A percentile compares a stretch with the other conserved stretches of the same genome.
Evolutionary conservation across 352 stramenopile genomes (phyloP).

Genomic region (Pythium phragmitis): DNA sequence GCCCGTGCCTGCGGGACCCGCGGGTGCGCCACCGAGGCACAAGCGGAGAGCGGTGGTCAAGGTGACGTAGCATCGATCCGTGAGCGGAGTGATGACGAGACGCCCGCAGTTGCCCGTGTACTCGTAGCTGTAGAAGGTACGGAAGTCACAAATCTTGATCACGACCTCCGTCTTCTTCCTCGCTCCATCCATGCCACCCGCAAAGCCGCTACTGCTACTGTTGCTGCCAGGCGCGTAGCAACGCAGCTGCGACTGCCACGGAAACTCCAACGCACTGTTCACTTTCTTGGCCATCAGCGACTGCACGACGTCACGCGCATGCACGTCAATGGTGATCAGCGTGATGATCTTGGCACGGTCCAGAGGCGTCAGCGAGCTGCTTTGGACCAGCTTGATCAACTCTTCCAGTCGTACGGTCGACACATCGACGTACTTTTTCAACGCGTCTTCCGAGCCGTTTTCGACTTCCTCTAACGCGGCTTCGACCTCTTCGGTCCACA

Average conservation of each 20-base stretch:
- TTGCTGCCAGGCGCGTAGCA: slow-evolving; percentile 81
- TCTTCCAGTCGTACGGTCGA: slow-evolving; percentile 90
- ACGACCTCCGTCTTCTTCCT: slow-evolving; percentile 65
- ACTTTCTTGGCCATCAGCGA: slow-evolving; percentile 92
- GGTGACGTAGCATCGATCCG: slow-evolving; percentile 84
- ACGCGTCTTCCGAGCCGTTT: slow-evolving; percentile 92
- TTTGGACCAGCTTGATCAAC: slow-evolving; percentile 93
- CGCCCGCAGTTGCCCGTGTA: slow-evolving; percentile 94
- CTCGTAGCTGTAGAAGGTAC: slow-evolving; percentile 94
- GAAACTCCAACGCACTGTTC: slow-evolving; percentile 89
- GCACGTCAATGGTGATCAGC: slow-evolving; percentile 97
- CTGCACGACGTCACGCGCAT: slow-evolving; percentile 94
- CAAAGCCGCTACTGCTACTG: slow-evolving; percentile 24
- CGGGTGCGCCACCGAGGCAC: slow-evolving; percentile 75
- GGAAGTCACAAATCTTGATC: slow-evolving; percentile 91
- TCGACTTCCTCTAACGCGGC: slow-evolving; percentile 93
- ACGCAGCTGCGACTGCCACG: slow-evolving; percentile 95
- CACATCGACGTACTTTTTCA: slow-evolving; percentile 94
- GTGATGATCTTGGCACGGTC: slow-evolving; percentile 95
- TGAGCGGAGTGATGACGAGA: slow-evolving; percentile 83
- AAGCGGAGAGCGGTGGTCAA: slow-evolving; percentile 79
- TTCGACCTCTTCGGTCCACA: slow-evolving; percentile 93
- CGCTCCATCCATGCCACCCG: slow-evolving; percentile 9
- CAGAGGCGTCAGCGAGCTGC: slow-evolving; percentile 52
- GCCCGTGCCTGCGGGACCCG: slow-evolving; percentile 76